phyloP scores from a whole-genome alignment of 2,329 filamentous ascomycete genomes.

The Clarireedia sp. region DNA sequence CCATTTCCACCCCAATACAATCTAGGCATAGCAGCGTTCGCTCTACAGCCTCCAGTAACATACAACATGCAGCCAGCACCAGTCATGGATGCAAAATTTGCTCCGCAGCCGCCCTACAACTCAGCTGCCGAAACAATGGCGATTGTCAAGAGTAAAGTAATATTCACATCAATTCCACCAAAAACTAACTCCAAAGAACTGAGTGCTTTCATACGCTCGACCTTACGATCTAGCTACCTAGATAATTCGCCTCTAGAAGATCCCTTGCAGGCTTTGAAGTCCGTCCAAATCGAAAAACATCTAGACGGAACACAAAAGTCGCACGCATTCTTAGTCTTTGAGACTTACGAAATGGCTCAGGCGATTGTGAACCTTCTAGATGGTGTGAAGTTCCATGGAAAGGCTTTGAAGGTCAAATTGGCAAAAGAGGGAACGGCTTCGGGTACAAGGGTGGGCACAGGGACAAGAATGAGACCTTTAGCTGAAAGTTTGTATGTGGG shows the following conservation, averaged over 20 bases:
- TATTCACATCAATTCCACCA: slow-evolving; percentile 17
- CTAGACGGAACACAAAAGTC: slow-evolving; percentile 10
- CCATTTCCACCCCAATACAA: too few relatives aligned
- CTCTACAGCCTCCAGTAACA: not conserved
- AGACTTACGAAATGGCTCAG: slow-evolving; percentile 11
- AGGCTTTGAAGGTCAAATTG: not conserved
- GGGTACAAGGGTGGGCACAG: not conserved
- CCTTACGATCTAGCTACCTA: not conserved
- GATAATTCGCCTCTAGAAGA: not conserved
- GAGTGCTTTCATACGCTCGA: slow-evolving; percentile 3
- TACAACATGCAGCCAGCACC: too few relatives aligned
- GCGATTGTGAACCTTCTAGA: not conserved
- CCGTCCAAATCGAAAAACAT: slow-evolving; percentile 12
- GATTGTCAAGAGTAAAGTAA: slow-evolving; percentile 16
- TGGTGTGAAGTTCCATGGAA: not conserved
- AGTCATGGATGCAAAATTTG: not conserved
- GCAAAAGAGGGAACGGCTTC: slow-evolving; percentile 8
- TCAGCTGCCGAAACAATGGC: not conserved
- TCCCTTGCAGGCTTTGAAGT: slow-evolving; percentile 4
- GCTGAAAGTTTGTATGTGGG: not conserved
- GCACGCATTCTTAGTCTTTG: slow-evolving; percentile 18
- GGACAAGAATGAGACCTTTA: not conserved
- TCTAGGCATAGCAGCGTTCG: not conserved
- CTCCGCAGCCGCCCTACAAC: not conserved
- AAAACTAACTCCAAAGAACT: slow-evolving; percentile 6